Evolutionary conservation across 768 basidiomycete species (phyloP).

Genomic region (Phanerochaete sordida): DNA sequence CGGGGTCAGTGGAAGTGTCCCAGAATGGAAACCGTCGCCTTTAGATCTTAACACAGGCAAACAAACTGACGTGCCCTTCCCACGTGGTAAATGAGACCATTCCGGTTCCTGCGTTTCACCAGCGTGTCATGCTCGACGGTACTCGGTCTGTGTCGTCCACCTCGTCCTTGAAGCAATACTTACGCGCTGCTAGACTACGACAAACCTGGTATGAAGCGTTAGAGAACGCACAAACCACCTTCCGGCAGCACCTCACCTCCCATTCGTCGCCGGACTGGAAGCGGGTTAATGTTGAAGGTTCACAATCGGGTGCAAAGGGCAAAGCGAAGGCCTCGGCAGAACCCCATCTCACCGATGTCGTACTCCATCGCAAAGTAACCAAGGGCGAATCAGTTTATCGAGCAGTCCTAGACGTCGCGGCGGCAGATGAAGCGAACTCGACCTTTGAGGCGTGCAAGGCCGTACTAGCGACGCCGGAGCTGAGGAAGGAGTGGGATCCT

Average conservation of each 20-base stretch:
- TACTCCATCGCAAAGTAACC: conserved; percentile 68
- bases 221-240: conserved; percentile 69
- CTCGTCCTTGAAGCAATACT: neutral
- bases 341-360: conserved; percentile 68
- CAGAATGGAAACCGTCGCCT: neutral
- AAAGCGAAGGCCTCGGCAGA: conserved; percentile 49
- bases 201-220: conserved; percentile 82
- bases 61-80: conserved; percentile 1
- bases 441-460: conserved; percentile 79
- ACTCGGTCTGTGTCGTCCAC: conserved; percentile 40
- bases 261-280: conserved; percentile 76
- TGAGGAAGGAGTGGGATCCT: conserved; percentile 90
- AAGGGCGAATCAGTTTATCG: conserved; percentile 82
- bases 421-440: conserved; percentile 52
- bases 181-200: conserved; percentile 50
- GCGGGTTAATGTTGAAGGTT: conserved; percentile 46
- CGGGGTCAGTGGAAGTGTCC: neutral
- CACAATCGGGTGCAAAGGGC: conserved; percentile 50
- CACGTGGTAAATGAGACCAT: conserved; percentile 1
- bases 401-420: conserved; percentile 75
- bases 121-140: conserved; percentile 52
- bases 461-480: conserved; percentile 79
- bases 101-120: neutral
- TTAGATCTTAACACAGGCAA: conserved; percentile 2
- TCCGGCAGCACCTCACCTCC: conserved; percentile 74